phyloP scores from a whole-genome alignment of 805 yeast genomes.

The Lipomyces yamadae region DNA sequence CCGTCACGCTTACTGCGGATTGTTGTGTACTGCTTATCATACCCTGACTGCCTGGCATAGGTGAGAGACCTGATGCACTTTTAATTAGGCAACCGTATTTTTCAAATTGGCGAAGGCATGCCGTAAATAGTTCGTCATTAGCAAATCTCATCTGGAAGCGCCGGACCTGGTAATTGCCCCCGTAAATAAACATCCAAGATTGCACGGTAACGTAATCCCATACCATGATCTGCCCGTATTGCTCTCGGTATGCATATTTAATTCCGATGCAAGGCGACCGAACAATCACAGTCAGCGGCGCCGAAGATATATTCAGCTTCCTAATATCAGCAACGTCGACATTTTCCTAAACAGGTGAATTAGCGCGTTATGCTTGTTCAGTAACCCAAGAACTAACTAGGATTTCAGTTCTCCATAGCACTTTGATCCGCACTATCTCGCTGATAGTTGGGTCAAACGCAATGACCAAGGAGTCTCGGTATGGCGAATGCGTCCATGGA shows the following conservation, averaged over 20 bases:
- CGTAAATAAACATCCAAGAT: background rate
- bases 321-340: conserved; percentile 14
- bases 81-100: conserved; percentile 20
- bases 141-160: conserved; percentile 31
- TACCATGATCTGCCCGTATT: conserved; percentile 16
- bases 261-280: conserved; percentile 30
- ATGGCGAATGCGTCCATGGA: conserved; percentile 33
- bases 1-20: background rate
- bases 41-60: background rate
- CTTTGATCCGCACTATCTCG: conserved; percentile 5
- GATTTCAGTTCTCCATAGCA: conserved; percentile 22
- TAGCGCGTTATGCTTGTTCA: background rate
- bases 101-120: conserved; percentile 23
- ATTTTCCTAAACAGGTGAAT: conserved; percentile 15
- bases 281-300: conserved; percentile 20
- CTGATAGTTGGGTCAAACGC: conserved; percentile 13
- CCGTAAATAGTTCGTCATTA: conserved; percentile 11
- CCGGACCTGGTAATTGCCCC: conserved; percentile 14
- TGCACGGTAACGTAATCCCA: background rate
- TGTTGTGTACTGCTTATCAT: conserved; percentile 1
- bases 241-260: conserved; percentile 8
- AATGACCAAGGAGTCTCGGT: conserved; percentile 29
- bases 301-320: background rate
- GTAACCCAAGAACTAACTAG: conserved; percentile 16
- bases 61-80: conserved; percentile 11